Evolutionary conservation across 2,329 filamentous ascomycete genomes (phyloP).

Genomic region (Leptographium wingfieldii): DNA sequence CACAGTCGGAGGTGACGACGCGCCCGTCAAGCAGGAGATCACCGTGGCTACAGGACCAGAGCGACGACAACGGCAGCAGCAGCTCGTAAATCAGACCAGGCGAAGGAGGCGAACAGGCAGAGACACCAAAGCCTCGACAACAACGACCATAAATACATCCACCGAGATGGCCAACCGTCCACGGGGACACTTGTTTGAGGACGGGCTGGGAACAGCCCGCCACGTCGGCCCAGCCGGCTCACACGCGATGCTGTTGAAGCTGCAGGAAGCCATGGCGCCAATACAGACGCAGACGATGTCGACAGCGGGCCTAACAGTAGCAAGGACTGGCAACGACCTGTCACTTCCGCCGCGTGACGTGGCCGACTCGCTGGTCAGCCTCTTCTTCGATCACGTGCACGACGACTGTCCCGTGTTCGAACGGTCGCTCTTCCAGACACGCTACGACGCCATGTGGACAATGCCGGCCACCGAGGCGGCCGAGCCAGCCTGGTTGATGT

Average conservation of each 20-base stretch:
- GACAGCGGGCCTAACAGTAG: not conserved
- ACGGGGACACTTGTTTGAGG: conserved; percentile 8
- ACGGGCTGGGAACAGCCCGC: conserved; percentile 7
- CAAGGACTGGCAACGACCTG: not conserved
- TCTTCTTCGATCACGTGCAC: conserved; percentile 12
- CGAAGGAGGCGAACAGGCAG: not conserved
- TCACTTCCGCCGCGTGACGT: conserved; percentile 11
- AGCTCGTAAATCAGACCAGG: not conserved
- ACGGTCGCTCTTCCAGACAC: conserved; percentile 11
- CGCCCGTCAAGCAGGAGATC: not conserved
- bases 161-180: too few species aligned
- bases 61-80: not conserved
- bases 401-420: conserved; percentile 12
- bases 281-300: not conserved
- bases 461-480: not conserved
- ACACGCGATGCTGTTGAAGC: conserved; percentile 9
- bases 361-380: conserved; percentile 9
- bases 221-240: conserved; percentile 11
- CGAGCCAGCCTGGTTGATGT: conserved; percentile 13
- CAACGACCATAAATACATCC: not conserved
- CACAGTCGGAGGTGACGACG: not conserved
- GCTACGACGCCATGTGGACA: conserved; percentile 10
- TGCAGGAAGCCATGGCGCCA: conserved; percentile 8
- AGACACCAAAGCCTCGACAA: not conserved
- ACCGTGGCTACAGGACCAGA: not conserved